Evolutionary conservation across 768 basidiomycete genomes (phyloP).

Genomic region (Xerocomus spinulosus): DNA sequence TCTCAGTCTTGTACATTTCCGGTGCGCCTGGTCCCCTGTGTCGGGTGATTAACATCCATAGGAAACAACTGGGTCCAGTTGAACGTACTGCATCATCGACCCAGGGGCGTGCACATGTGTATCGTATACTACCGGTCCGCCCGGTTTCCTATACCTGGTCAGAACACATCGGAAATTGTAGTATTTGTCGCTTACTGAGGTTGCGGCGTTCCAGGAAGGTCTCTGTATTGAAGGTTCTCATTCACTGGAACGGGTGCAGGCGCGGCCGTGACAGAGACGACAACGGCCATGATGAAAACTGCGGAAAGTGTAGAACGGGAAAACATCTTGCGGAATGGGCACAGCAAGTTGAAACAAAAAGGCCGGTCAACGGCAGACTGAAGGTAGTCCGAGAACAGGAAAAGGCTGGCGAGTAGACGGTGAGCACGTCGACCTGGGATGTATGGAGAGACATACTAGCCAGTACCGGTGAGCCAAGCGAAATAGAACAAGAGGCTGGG

Average conservation of each 20-base stretch:
- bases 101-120: no score
- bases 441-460: not conserved
- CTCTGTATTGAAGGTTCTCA: not conserved
- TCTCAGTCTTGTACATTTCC: no score
- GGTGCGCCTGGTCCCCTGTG: no score
- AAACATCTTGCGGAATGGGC: not conserved
- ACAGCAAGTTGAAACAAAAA: no score
- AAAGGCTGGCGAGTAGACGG: not conserved
- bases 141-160: not conserved
- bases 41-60: no score
- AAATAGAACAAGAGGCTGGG: not conserved
- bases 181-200: not conserved
- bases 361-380: not conserved
- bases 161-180: not conserved
- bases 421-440: not conserved
- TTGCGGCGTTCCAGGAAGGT: not conserved
- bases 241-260: not conserved
- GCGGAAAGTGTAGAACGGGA: not conserved
- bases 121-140: no score
- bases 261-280: not conserved
- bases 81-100: no score
- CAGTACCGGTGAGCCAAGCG: not conserved
- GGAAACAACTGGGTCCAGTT: no score
- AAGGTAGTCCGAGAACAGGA: not conserved
- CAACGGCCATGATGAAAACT: not conserved